A percentile compares a stretch with the other conserved stretches of the same genome.
phyloP scores from a whole-genome alignment of 1,139 yeast species.

The Lodderomyces elongisporus region DNA sequence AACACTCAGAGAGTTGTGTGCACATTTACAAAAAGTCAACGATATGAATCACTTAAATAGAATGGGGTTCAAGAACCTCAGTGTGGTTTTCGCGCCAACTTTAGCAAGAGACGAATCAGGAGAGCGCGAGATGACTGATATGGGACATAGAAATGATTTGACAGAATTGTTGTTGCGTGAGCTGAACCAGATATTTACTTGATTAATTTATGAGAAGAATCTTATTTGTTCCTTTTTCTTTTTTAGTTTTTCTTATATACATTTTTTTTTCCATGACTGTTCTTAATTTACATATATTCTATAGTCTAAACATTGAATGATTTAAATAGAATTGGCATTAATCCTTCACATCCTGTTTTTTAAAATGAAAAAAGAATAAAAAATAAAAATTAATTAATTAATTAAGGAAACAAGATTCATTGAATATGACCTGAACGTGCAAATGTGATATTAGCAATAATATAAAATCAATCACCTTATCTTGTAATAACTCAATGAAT shows the following conservation, averaged over 20 bases:
- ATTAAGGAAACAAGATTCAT: too few species aligned
- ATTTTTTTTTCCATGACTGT: not conserved
- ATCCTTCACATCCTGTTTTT: too few species aligned
- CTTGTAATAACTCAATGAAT: slow-evolving; percentile 44
- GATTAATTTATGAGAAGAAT: not conserved
- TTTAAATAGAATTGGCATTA: too few species aligned
- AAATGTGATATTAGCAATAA: too few species aligned
- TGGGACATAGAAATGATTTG: slow-evolving; percentile 74
- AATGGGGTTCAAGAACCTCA: slow-evolving; percentile 78
- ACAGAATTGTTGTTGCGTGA: slow-evolving; percentile 72
- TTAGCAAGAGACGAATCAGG: slow-evolving; percentile 77
- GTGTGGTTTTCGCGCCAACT: slow-evolving; percentile 96
- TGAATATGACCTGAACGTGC: too few species aligned
- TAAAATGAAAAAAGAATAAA: too few species aligned
- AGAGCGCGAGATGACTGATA: slow-evolving; percentile 79
- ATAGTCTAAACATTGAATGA: too few species aligned
- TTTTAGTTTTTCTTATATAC: too few species aligned
- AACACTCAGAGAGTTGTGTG: slow-evolving; percentile 51
- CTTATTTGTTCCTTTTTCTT: not conserved
- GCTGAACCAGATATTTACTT: slow-evolving; percentile 18
- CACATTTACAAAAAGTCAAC: slow-evolving; percentile 60
- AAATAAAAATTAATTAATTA: too few species aligned
- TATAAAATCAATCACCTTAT: too few species aligned
- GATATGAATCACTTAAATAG: slow-evolving; percentile 48
- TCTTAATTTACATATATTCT: too few species aligned